phyloP scores from a whole-genome alignment of 805 yeast genomes.

The Jamesozyma piceae region DNA sequence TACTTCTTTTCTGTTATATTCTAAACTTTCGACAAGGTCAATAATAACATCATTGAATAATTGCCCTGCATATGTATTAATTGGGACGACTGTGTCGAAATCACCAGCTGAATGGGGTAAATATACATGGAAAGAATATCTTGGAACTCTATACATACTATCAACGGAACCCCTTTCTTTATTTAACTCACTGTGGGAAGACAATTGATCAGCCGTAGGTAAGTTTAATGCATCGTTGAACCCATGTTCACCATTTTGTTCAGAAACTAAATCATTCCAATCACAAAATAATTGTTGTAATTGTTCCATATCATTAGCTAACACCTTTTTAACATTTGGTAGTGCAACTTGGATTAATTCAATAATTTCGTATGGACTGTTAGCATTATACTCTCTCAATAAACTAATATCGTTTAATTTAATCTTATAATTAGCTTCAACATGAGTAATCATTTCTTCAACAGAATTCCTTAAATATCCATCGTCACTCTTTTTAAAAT shows the following conservation, averaged over 20 bases:
- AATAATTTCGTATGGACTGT: conserved; percentile 42
- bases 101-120: conserved; percentile 38
- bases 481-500: conserved; percentile 32
- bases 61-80: conserved; percentile 43
- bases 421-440: conserved; percentile 28
- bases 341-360: conserved; percentile 41
- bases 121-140: conserved; percentile 54
- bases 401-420: conserved; percentile 15
- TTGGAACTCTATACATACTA: conserved; percentile 56
- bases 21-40: conserved; percentile 70
- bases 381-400: conserved; percentile 21
- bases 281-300: conserved; percentile 34
- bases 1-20: conserved; percentile 81
- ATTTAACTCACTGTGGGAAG: conserved; percentile 26
- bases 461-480: conserved; percentile 26
- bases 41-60: conserved; percentile 64
- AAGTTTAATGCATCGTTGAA: conserved; percentile 28
- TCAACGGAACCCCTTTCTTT: conserved; percentile 46
- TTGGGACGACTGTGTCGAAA: conserved; percentile 59
- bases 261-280: conserved; percentile 29
- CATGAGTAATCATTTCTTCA: conserved; percentile 39
- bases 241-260: conserved; percentile 26
- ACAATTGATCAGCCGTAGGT: conserved; percentile 33
- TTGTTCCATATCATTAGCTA: conserved; percentile 37
- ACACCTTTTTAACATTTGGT: conserved; percentile 38